Evolutionary conservation across 257 asterid species (phyloP), one percentile per base, ranked within the genome.

Genomic region (Nicotiana otophora): DNA sequence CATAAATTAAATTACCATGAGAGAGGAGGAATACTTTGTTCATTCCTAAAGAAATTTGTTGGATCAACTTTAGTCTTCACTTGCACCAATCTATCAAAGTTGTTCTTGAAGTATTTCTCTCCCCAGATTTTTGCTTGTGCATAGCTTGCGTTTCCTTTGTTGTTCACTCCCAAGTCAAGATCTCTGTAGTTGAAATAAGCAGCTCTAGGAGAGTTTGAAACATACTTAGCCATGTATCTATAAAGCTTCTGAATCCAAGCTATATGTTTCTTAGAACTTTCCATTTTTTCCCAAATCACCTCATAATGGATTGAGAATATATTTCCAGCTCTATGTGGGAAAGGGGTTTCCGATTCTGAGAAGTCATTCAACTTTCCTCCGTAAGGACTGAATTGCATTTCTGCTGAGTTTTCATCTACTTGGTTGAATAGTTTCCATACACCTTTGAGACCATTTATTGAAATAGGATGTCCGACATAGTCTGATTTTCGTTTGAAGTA

Each of bases 1-100:
- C 16, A 48, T 3, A 39, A 10, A 20, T 20, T 19, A 58, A 28
- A 10, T 39, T 39, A 2, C 14, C 60, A 46, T 23, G 7, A 12
- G 26, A 33, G 82, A 33, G 82, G 68, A 8, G 83, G 64, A 80
- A 80, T 8, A n/a, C 77, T 80, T 62, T 80, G 64, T 68, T 80
- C 53, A 46, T 80, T 80, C 48, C 83, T 80, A 53, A n/a, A n/a
- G 78, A 39, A 70, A 5, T 20, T 70, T 10, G 78, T n/a, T 2
- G 78, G 58, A 70, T 70, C 83, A 26, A 80, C 30, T 4, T 26
- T 80, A 0, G 64, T 80, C 62, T 80, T 80, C 9, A 80, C 64
- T 7, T n/a, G 1, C 4, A 63, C 33, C 31, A 80, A 80, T 68
- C 76, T 62, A 63, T 80, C 62, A 9, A 80, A 63, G 0, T 80